phyloP scores from a whole-genome alignment of 768 basidiomycete genomes.

The Aureoboletus auriporus region DNA sequence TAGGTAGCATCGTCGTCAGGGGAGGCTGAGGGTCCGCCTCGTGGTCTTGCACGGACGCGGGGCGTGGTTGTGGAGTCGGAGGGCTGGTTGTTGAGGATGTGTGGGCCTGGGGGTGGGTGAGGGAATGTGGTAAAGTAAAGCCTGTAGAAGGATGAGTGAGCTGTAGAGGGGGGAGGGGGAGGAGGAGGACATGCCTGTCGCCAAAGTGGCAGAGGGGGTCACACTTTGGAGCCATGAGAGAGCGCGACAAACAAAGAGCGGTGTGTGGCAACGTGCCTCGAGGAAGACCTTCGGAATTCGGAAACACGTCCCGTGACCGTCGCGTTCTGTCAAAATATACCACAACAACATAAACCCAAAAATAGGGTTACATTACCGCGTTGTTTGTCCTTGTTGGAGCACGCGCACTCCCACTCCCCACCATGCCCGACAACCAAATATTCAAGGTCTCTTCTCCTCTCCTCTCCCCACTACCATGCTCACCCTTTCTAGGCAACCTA shows the following conservation, averaged over 20 bases:
- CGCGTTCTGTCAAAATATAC: constrained; percentile 27
- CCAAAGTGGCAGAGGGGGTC: constrained; percentile 78
- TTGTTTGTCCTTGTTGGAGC: constrained; percentile 40
- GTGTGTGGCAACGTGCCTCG: constrained; percentile 26
- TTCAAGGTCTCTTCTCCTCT: constrained; percentile 62
- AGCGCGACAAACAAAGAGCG: constrained; percentile 20
- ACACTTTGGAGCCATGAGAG: constrained; percentile 45
- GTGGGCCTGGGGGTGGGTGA: constrained; percentile 64
- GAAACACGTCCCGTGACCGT: constrained; percentile 35
- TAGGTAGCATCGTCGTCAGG: constrained; percentile 74
- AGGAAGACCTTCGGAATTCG: constrained; percentile 30
- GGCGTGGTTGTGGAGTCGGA: constrained; percentile 52
- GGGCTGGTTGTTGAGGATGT: constrained; percentile 58
- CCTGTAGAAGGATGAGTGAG: constrained; percentile 35
- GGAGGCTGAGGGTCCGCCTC: constrained; percentile 56
- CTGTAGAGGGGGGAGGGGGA: not conserved
- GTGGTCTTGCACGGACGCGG: constrained; percentile 56
- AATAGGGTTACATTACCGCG: constrained; percentile 20
- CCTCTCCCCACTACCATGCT: not conserved
- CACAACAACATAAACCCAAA: constrained; percentile 9
- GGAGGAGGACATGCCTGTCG: constrained; percentile 52
- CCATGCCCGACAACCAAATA: constrained; percentile 81
- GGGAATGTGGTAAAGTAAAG: constrained; percentile 90
- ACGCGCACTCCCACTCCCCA: constrained; percentile 28
- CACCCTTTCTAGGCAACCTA: constrained; percentile 68